Conservation (phyloP, 257 asterid genomes). For the Solanum medicagineum region DNA sequence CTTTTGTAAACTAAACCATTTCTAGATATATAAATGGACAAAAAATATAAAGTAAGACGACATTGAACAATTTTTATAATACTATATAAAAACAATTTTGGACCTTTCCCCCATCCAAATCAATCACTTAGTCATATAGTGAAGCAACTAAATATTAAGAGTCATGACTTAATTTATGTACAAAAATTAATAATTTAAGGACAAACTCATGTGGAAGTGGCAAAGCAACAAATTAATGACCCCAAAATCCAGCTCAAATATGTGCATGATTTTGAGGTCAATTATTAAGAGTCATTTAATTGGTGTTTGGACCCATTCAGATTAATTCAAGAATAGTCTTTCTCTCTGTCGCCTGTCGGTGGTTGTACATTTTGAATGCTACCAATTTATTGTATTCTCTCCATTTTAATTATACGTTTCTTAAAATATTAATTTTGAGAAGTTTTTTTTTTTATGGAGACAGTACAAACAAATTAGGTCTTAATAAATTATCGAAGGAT, state of each 20-base stretch:
- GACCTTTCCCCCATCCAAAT: not conserved
- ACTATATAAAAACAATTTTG: not conserved
- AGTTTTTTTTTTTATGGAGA: too few relatives aligned
- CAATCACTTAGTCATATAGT: not conserved
- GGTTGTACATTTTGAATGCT: not conserved
- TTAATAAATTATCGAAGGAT: too few relatives aligned
- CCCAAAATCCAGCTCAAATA: not conserved
- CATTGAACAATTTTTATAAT: not conserved
- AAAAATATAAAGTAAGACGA: not conserved
- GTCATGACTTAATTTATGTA: not conserved
- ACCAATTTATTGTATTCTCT: too few relatives aligned
- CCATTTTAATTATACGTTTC: too few relatives aligned
- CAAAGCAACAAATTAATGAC: not conserved
- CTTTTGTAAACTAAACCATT: not conserved
- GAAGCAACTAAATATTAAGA: not conserved
- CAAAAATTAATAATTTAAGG: not conserved
- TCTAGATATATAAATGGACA: too few relatives aligned
- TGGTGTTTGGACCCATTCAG: not conserved
- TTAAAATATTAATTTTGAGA: too few relatives aligned
- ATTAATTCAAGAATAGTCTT: not conserved
- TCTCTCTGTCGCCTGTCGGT: not conserved
- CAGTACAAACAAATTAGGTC: too few relatives aligned
- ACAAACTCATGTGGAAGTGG: not conserved
- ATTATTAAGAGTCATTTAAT: not conserved
- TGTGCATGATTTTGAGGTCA: not conserved